These are phyloP conservation scores for Mariannaea elegans DNA, from an alignment of 2,329 filamentous ascomycete species.

Conservation along the genomic window DNA sequence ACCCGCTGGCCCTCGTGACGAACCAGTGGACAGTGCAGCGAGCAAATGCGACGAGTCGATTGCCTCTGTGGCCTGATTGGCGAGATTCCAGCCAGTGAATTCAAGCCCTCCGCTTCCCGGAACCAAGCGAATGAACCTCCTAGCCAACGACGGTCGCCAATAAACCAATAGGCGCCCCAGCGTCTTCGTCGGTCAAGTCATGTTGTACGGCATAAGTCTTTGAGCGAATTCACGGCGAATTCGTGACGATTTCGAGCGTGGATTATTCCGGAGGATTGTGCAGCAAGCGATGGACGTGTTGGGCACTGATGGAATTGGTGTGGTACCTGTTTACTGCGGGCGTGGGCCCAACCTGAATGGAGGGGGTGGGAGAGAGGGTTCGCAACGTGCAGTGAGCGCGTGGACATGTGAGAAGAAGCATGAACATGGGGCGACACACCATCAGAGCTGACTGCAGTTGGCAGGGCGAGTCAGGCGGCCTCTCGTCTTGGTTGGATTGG, in stretches of 20 bases:
- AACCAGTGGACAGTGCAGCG: constrained; percentile 41
- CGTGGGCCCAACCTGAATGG: constrained; percentile 27
- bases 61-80: constrained; percentile 35
- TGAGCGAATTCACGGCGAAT: constrained; percentile 23
- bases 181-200: constrained; percentile 17
- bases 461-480: constrained; percentile 39
- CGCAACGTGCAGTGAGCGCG: constrained; percentile 32
- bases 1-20: constrained; percentile 28
- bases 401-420: constrained; percentile 37
- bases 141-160: constrained; percentile 26
- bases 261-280: constrained; percentile 17
- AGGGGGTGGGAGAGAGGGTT: constrained; percentile 25
- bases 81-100: constrained; percentile 30
- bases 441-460: constrained; percentile 28
- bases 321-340: constrained; percentile 15
- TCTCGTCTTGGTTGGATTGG: constrained; percentile 37
- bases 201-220: constrained; percentile 29
- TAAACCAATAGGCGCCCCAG: constrained; percentile 29
- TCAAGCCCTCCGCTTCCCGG: constrained; percentile 17
- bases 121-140: constrained; percentile 17
- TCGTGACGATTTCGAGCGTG: constrained; percentile 25
- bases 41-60: constrained; percentile 36
- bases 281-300: constrained; percentile 16
- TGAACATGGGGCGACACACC: constrained; percentile 29
- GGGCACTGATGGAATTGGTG: constrained; percentile 17